phyloP scores from a whole-genome alignment of 2,329 filamentous ascomycete genomes.

The Beauveria varroae region DNA sequence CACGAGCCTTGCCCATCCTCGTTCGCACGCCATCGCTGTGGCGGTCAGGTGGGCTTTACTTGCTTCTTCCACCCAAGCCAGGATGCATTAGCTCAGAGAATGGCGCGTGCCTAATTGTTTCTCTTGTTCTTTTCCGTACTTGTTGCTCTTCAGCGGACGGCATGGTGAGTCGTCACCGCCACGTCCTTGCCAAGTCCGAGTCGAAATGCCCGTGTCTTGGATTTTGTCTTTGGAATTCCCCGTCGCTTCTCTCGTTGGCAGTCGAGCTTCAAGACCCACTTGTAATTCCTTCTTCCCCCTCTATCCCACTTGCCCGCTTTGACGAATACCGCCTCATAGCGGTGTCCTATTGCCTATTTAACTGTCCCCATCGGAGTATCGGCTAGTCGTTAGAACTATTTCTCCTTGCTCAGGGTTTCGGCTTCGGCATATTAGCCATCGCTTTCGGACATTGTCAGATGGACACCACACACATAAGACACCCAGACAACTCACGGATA shows the following conservation, averaged over 20 bases:
- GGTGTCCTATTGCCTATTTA: too few species aligned
- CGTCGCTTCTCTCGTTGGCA: too few species aligned
- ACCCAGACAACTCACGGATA: too few species aligned
- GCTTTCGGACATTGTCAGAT: too few species aligned
- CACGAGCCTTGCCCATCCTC: not conserved
- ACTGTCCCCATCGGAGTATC: too few species aligned
- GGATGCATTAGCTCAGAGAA: too few species aligned
- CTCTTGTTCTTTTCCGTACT: not conserved
- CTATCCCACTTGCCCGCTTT: not conserved
- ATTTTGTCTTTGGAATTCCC: not conserved
- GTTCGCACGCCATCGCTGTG: not conserved
- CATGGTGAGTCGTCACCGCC: slow-evolving; percentile 4
- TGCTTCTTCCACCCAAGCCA: not conserved
- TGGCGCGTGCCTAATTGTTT: not conserved
- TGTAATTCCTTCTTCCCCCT: not conserved
- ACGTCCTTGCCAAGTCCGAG: not conserved
- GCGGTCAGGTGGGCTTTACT: not conserved
- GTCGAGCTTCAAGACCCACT: too few species aligned
- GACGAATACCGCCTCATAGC: not conserved
- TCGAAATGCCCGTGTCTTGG: not conserved
- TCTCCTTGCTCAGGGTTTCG: too few species aligned
- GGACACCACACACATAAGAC: too few species aligned
- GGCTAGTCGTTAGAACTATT: too few species aligned
- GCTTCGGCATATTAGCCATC: too few species aligned
- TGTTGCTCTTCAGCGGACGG: slow-evolving; percentile 9